A percentile compares a stretch with the other conserved stretches of the same genome.
These are phyloP conservation scores for Acrocalymma vagum DNA, from an alignment of 2,329 filamentous ascomycete genomes.

Conservation along the genomic window DNA sequence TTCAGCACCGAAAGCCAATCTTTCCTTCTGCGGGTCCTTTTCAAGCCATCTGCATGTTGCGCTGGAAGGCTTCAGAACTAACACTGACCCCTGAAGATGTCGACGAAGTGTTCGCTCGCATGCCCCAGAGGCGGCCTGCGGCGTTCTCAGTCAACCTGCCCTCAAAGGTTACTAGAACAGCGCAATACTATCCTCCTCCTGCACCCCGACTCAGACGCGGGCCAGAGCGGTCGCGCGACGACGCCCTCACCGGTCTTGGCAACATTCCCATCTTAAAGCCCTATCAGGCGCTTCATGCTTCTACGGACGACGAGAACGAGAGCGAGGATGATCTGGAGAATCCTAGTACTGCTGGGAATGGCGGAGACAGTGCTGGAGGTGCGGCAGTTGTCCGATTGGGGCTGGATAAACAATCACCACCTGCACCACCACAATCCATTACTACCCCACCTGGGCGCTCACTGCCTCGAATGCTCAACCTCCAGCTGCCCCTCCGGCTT, in stretches of 20 bases:
- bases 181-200: slow-evolving; percentile 9
- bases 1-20: too few relatives aligned
- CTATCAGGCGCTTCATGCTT: slow-evolving; percentile 28
- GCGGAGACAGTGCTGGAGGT: slow-evolving; percentile 8
- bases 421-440: slow-evolving; percentile 1
- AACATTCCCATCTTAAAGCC: slow-evolving; percentile 34
- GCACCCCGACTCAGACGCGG: slow-evolving; percentile 33
- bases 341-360: slow-evolving; percentile 4
- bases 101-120: slow-evolving; percentile 42
- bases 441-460: too few relatives aligned
- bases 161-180: slow-evolving; percentile 10
- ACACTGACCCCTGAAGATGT: slow-evolving; percentile 46
- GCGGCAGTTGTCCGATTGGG: slow-evolving; percentile 2
- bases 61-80: slow-evolving; percentile 45
- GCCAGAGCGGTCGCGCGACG: slow-evolving; percentile 37
- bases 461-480: slow-evolving; percentile 9
- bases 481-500: slow-evolving; percentile 34
- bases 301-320: slow-evolving; percentile 25
- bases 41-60: slow-evolving; percentile 43
- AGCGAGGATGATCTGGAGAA: slow-evolving; percentile 9
- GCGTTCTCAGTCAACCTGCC: slow-evolving; percentile 6
- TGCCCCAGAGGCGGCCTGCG: slow-evolving; percentile 34
- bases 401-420: slow-evolving; percentile 5
- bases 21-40: too few relatives aligned
- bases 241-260: slow-evolving; percentile 35